Evolutionary conservation across 768 basidiomycete species (phyloP).

Genomic region (Symmetrospora coprosmae): DNA sequence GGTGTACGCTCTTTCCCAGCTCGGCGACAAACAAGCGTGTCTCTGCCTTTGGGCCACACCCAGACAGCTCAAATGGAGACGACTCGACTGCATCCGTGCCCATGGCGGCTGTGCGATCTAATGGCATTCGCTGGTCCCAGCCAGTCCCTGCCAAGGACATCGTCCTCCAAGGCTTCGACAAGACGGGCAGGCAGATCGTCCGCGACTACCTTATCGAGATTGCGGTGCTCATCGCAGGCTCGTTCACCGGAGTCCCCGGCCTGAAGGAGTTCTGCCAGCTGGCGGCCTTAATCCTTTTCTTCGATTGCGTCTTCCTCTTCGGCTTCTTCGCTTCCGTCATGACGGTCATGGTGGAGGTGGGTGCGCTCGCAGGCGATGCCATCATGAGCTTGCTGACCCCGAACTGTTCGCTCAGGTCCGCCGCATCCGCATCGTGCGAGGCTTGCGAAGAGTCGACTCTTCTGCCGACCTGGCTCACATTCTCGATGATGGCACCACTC

Average conservation of each 20-base stretch:
- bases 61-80: constrained; percentile 2
- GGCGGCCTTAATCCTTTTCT: constrained; percentile 67
- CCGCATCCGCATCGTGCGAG: constrained; percentile 42
- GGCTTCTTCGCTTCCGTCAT: constrained; percentile 80
- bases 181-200: constrained; percentile 67
- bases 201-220: constrained; percentile 88
- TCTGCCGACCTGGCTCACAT: constrained; percentile 29
- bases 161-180: constrained; percentile 65
- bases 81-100: neutral
- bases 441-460: constrained; percentile 35
- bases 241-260: constrained; percentile 70
- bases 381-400: neutral
- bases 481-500: constrained; percentile 27
- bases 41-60: neutral
- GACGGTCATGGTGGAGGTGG: constrained; percentile 91
- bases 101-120: neutral
- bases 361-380: constrained; percentile 18
- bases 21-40: constrained; percentile 26
- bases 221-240: constrained; percentile 72
- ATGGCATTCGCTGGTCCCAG: constrained; percentile 3
- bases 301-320: constrained; percentile 77
- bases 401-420: constrained; percentile 34
- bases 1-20: neutral
- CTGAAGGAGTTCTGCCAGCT: constrained; percentile 87
- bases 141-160: constrained; percentile 43